phyloP scores from a whole-genome alignment of 345 rosid species.

The Pugionium cornutum region DNA sequence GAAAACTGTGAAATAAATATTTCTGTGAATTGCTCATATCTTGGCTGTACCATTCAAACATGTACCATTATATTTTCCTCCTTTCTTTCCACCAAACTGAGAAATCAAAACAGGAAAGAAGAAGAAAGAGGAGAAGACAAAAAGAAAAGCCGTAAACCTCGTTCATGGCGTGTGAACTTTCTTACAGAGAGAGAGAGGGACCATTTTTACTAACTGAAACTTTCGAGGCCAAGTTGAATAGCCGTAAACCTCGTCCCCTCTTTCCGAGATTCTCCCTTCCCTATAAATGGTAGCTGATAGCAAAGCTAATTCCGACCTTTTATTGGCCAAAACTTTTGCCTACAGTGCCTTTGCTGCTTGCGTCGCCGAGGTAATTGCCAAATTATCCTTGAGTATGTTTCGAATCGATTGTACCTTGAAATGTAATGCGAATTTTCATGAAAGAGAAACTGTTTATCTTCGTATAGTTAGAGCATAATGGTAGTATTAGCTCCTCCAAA shows the following conservation, averaged over 20 bases:
- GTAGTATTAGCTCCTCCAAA: constrained; percentile 1
- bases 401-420: constrained; percentile 17
- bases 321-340: constrained; percentile 75
- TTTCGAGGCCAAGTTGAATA: constrained; percentile 30
- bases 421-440: constrained; percentile 12
- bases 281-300: constrained; percentile 72
- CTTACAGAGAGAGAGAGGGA: constrained; percentile 10
- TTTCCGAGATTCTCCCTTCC: constrained; percentile 28
- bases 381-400: constrained; percentile 3
- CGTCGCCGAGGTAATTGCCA: constrained; percentile 73
- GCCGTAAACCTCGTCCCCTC: constrained; percentile 26
- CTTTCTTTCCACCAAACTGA: constrained; percentile 20
- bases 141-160: no score
- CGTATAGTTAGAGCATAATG: constrained; percentile 15
- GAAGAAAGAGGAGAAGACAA: no score
- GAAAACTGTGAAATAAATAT: constrained; percentile 37
- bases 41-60: constrained; percentile 28
- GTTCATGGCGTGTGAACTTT: no score
- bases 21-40: constrained; percentile 14
- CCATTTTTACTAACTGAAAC: constrained; percentile 22
- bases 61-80: constrained; percentile 7
- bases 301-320: constrained; percentile 64
- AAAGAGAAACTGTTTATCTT: neutral
- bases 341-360: constrained; percentile 96
- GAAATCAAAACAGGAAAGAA: neutral